A percentile compares a stretch with the other conserved stretches of the same genome.
Conservation (phyloP, 2,329 filamentous ascomycete species). For the Stagonosporopsis cucurbitacearum region DNA sequence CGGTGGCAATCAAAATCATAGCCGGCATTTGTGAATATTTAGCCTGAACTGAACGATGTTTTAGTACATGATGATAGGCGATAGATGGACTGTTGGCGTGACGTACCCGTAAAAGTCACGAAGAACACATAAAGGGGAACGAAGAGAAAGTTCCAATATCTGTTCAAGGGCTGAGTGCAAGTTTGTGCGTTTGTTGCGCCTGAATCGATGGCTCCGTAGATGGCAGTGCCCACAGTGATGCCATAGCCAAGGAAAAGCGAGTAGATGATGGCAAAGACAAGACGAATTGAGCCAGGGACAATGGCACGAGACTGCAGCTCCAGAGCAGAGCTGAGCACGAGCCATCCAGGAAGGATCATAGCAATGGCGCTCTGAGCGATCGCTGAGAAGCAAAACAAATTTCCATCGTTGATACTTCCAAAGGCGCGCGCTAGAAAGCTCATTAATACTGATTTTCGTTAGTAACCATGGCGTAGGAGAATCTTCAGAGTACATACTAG, state of each 20-base stretch:
- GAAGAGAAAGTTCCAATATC: constrained; percentile 69
- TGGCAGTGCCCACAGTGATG: constrained; percentile 57
- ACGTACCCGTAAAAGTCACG: constrained; percentile 62
- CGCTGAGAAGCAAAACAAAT: constrained; percentile 57
- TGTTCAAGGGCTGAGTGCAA: constrained; percentile 55
- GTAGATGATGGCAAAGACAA: constrained; percentile 60
- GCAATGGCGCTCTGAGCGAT: constrained; percentile 58
- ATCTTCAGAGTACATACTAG: constrained; percentile 23
- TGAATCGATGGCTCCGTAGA: constrained; percentile 55
- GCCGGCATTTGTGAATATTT: constrained; percentile 78
- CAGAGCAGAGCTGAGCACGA: constrained; percentile 55
- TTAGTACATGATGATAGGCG: neutral
- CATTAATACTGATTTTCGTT: constrained; percentile 43
- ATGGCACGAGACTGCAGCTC: constrained; percentile 57
- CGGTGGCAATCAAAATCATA: constrained; percentile 75
- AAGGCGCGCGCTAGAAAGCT: constrained; percentile 57
- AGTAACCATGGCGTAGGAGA: neutral
- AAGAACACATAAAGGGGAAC: constrained; percentile 78
- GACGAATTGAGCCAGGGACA: constrained; percentile 56
- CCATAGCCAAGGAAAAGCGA: constrained; percentile 59
- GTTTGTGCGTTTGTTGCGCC: constrained; percentile 53
- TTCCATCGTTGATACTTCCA: constrained; percentile 52
- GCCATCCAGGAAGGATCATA: constrained; percentile 57
- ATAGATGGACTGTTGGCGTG: neutral
- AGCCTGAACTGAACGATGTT: constrained; percentile 66